A percentile compares a stretch with the other conserved stretches of the same genome.
These are phyloP conservation scores for Zanthoxylum bungeanum DNA, from an alignment of 345 rosid genomes.

Conservation along the genomic window DNA sequence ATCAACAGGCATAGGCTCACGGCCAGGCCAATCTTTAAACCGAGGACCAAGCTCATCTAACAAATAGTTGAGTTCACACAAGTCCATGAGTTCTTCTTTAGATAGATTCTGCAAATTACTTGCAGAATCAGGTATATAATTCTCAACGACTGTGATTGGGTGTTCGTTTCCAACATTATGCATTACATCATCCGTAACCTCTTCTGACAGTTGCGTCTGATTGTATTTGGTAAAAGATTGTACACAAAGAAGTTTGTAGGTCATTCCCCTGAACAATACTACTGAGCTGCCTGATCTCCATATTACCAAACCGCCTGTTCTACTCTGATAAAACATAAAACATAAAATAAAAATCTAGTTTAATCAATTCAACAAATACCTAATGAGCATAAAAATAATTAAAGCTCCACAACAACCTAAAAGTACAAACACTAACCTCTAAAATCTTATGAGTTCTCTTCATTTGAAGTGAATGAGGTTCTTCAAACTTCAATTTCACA, in stretches of 20 bases:
- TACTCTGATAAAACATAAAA: conserved; percentile 46
- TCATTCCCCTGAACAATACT: conserved; percentile 81
- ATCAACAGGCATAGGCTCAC: conserved; percentile 89
- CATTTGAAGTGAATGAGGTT: conserved; percentile 73
- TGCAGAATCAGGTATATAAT: conserved; percentile 32
- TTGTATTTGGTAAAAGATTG: conserved; percentile 48
- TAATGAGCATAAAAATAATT: neutral
- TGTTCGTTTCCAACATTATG: conserved; percentile 16
- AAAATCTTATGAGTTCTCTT: conserved; percentile 71
- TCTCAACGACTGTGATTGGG: conserved; percentile 15
- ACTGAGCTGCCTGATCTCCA: conserved; percentile 96
- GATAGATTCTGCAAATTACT: conserved; percentile 49
- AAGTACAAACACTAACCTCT: conserved; percentile 56
- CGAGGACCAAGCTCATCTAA: conserved; percentile 86
- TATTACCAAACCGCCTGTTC: conserved; percentile 84
- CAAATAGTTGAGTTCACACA: conserved; percentile 54
- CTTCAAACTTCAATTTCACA: conserved; percentile 76
- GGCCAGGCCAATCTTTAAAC: conserved; percentile 85
- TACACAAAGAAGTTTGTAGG: conserved; percentile 70
- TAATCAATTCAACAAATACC: conserved; percentile 8
- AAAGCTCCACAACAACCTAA: neutral
- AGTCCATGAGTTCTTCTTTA: conserved; percentile 50
- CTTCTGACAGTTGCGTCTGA: conserved; percentile 16
- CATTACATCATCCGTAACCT: conserved; percentile 10
- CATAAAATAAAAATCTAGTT: conserved; percentile 18